A percentile compares a stretch with the other conserved stretches of the same genome.
Conservation (phyloP, 805 yeast genomes). For the Jamesozyma lodderae region DNA sequence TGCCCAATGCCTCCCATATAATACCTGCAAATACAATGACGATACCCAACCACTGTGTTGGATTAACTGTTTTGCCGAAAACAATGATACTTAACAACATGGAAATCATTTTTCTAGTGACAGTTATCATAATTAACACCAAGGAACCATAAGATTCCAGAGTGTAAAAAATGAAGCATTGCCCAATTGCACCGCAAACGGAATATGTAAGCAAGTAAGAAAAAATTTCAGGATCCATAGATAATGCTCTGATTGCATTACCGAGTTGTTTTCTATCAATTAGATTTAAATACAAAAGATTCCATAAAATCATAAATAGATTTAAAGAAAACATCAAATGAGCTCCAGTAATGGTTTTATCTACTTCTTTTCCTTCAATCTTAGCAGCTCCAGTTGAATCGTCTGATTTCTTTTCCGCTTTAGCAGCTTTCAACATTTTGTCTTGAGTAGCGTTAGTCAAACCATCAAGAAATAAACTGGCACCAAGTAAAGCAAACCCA, state of each 20-base stretch:
- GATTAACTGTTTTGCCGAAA: conserved; percentile 66
- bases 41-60: conserved; percentile 73
- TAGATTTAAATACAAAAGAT: conserved; percentile 38
- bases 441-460: conserved; percentile 92
- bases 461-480: conserved; percentile 78
- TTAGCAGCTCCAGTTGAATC: conserved; percentile 7
- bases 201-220: conserved; percentile 59
- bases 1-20: conserved; percentile 61
- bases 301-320: conserved; percentile 36
- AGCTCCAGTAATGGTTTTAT: conserved; percentile 58
- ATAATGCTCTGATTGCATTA: conserved; percentile 33
- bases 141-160: conserved; percentile 79
- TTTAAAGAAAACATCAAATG: conserved; percentile 75
- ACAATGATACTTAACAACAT: conserved; percentile 83
- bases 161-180: conserved; percentile 82
- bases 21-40: conserved; percentile 77
- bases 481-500: conserved; percentile 53
- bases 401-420: conserved; percentile 3
- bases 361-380: not conserved
- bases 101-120: conserved; percentile 91
- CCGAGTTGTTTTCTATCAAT: conserved; percentile 19
- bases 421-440: conserved; percentile 47
- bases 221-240: conserved; percentile 40
- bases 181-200: conserved; percentile 82
- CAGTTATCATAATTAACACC: conserved; percentile 83